These are phyloP conservation scores for Chlorella sp. DNA, from an alignment of 139 green algal genomes.

Conservation along the genomic window DNA sequence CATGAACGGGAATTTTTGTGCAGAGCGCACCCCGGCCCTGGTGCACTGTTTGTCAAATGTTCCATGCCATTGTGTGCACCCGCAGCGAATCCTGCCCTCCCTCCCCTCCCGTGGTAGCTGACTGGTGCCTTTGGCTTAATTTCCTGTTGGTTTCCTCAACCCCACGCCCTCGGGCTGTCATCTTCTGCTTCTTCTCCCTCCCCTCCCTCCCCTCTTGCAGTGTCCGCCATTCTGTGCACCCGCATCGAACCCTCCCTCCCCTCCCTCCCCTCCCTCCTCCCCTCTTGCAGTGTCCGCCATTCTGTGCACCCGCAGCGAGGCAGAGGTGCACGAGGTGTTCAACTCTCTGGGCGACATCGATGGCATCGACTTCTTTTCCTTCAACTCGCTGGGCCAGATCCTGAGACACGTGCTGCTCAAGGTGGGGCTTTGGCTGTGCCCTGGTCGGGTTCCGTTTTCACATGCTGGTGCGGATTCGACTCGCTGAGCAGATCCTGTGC, in stretches of 20 bases:
- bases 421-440: no score
- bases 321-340: conserved; percentile 80
- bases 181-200: not conserved
- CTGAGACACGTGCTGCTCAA: conserved; percentile 77
- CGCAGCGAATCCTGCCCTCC: not conserved
- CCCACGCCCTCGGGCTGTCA: no score
- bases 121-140: no score
- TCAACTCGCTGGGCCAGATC: conserved; percentile 73
- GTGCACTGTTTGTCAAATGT: no score
- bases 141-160: no score
- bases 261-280: not conserved
- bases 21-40: no score
- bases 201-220: conserved; percentile 13
- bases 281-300: conserved; percentile 71
- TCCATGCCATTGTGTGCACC: no score
- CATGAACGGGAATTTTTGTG: no score
- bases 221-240: conserved; percentile 78
- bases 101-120: not conserved
- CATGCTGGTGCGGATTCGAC: no score
- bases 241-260: conserved; percentile 51
- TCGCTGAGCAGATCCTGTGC: conserved; percentile 63
- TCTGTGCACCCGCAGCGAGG: conserved; percentile 78
- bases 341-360: conserved; percentile 30
- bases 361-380: conserved; percentile 91
- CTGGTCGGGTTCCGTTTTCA: not conserved